Base-by-base conservation (phyloP, 1,284 basidiomycete genomes). In the Puccinia coronata region DNA sequence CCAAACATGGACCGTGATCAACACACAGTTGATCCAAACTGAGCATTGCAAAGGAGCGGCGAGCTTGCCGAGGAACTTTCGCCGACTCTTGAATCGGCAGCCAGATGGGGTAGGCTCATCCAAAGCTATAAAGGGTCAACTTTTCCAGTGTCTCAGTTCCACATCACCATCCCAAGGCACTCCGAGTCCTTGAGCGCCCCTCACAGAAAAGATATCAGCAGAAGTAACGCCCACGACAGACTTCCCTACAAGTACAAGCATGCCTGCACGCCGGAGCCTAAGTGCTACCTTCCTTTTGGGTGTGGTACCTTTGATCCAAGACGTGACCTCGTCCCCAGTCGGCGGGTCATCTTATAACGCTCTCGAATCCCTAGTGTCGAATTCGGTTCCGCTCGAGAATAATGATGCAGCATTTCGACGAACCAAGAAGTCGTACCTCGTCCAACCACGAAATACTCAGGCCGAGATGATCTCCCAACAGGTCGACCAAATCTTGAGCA, bases 241-340 rank as follows among this genome's bases (percentile, higher is more conserved):
- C 34, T 20, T 63, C 41, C 6, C 61, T 47, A 16, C 18, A 34
- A 63, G 31, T 20, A n/a, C n/a, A n/a, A n/a, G n/a, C n/a, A 63
- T 63, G 61, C 61, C 61, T 23, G 23, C 61, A 39, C 16, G 36
- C 23, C 34, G 61, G 41, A 41, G 36, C 61, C 36, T 63, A 63
- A 12, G 61, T 63, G 61, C 36, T 36, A 31, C 61, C 36, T 41
- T 63, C 18, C 61, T 63, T 39, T 63, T 63, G 61, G 61, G 61
- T 12, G 61, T 63, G 36, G 31, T 63, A 31, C 61, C 61, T 39
- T 36, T 63, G 5, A 63, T 63, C 61, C 61, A 63, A 63, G 61
- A 63, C 16, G 36, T 36, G 18, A 34, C 9, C 23, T 39, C 61
- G 36, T 11, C 61, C 23, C 34, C 61, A 18, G 61, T 63, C 28